Evolutionary conservation across 108 stramenopile species (phyloP), one percentile per base, ranked within the genome.

Genomic region (Cyclotella kingstonii): DNA sequence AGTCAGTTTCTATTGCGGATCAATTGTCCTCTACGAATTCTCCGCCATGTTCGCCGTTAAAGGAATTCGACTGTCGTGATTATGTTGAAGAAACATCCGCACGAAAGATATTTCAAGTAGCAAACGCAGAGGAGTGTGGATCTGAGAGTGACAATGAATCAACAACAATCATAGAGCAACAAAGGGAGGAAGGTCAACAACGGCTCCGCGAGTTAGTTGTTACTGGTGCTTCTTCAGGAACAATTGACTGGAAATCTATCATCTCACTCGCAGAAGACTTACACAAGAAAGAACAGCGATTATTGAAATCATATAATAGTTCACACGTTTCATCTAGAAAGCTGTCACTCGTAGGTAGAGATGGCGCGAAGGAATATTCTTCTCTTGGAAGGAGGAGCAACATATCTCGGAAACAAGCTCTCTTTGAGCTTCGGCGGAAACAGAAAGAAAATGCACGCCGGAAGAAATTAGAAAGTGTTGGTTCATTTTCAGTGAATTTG

Each of bases 401-500:
- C 26, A 49, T 48, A 30, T 58, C 54, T 8, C 25, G 63, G 18
- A 51, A 59, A 31, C 69, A 70, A 34, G 68, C 54, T 12, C 54
- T 56, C 41, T 77, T 70, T 56, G 62, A 70, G 25, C 18, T 56
- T 33, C 31, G 69, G 44, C 61, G 54, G 12, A 68, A 48, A 34
- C 39, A 40, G 18, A 65, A 40, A 47, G 70, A 71, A 31, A 18
- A 38, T 12, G 44, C 60, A 48, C 44, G 70, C 34, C 43, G 69
- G 29, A 47, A 31, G 46, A 70, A 70, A 45, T 44, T 70, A 23
- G 76, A 77, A 14, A 64, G 68, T 31, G 67, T 77, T 9, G 76
- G 76, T 15, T 70, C 68, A 2, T 77, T 77, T 31, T 77, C 76
- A 22, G 67, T 77, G n/a, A 77, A 77, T 59, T 51, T 77, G 48